Evolutionary conservation across 768 basidiomycete species (phyloP).

Genomic region (Hericium coralloides): DNA sequence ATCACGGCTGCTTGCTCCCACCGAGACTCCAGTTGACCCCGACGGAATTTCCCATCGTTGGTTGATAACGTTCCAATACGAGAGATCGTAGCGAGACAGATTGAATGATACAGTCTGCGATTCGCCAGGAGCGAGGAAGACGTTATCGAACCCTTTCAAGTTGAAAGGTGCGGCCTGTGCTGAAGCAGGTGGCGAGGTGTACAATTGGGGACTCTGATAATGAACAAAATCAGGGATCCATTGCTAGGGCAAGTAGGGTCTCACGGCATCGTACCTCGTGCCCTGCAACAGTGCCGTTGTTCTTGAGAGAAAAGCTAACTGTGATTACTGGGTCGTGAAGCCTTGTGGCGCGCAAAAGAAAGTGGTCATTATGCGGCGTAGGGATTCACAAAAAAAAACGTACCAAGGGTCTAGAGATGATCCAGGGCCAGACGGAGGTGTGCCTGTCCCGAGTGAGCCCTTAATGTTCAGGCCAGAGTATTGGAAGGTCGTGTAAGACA

Average conservation of each 20-base stretch:
- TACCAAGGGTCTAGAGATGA: background rate
- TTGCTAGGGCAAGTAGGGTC: background rate
- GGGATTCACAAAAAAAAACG: constrained; percentile 33
- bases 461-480: constrained; percentile 46
- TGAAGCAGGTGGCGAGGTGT: constrained; percentile 55
- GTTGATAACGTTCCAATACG: constrained; percentile 23
- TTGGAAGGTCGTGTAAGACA: constrained; percentile 77
- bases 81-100: constrained; percentile 16
- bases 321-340: constrained; percentile 33
- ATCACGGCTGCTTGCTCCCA: constrained; percentile 51
- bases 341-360: constrained; percentile 28
- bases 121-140: constrained; percentile 14
- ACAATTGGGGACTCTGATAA: constrained; percentile 66
- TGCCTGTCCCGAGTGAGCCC: constrained; percentile 27
- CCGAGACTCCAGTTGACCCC: constrained; percentile 21
- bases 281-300: constrained; percentile 40
- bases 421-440: constrained; percentile 29
- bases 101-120: constrained; percentile 12
- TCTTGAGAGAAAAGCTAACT: constrained; percentile 57
- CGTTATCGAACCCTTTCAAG: constrained; percentile 26
- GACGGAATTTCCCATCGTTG: constrained; percentile 25
- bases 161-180: constrained; percentile 64
- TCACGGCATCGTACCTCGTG: constrained; percentile 38
- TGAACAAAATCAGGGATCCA: background rate
- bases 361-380: constrained; percentile 42